Conservation (phyloP, 805 yeast species). For the Candida hungchunana region DNA sequence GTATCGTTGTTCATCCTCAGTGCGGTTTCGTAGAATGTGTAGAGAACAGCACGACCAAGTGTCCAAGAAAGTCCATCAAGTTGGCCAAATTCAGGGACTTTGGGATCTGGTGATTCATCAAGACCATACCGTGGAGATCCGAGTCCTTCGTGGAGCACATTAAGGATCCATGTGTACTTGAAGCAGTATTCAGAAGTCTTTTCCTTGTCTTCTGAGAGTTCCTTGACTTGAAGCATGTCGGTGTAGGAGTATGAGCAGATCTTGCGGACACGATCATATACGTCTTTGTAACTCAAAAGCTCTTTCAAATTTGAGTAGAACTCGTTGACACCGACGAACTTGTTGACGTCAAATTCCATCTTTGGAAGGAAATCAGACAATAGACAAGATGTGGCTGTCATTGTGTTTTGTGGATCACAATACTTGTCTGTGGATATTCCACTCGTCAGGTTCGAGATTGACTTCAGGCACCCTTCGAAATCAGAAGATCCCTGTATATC, state of each 20-base stretch:
- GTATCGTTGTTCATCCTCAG: conserved; percentile 7
- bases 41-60: conserved; percentile 55
- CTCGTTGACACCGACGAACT: conserved; percentile 63
- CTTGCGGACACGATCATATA: conserved; percentile 40
- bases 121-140: conserved; percentile 53
- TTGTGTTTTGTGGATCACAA: conserved; percentile 20
- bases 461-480: conserved; percentile 42
- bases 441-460: conserved; percentile 43
- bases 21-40: conserved; percentile 51
- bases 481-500: conserved; percentile 49
- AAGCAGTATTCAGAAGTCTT: conserved; percentile 55
- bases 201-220: conserved; percentile 28
- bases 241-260: conserved; percentile 36
- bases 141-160: conserved; percentile 54
- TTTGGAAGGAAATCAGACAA: conserved; percentile 50
- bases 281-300: conserved; percentile 34
- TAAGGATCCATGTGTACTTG: conserved; percentile 55
- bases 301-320: conserved; percentile 60
- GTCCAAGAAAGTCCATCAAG: conserved; percentile 52
- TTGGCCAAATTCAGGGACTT: conserved; percentile 36
- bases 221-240: conserved; percentile 13
- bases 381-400: conserved; percentile 40
- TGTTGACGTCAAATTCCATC: conserved; percentile 51
- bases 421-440: conserved; percentile 20
- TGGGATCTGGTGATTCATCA: conserved; percentile 28